Evolutionary conservation across 73 alveolate genomes (phyloP), one percentile per base, ranked within the genome.

Genomic region (Halteria grandinella): DNA sequence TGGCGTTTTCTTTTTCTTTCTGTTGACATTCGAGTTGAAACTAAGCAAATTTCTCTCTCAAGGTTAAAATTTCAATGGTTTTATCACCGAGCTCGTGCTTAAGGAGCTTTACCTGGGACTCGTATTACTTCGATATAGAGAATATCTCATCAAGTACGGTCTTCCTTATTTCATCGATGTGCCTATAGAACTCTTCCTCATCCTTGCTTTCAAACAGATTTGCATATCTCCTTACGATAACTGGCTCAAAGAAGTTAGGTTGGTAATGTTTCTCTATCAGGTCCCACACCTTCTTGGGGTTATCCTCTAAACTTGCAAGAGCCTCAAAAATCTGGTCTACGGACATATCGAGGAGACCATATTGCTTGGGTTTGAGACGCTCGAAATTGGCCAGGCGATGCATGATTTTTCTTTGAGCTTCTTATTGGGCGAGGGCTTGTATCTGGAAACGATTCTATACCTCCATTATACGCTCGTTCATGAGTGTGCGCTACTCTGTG

Each of bases 161-260:
- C 6, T 34, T 29, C 6, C 60, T 39, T 4, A 62, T 62, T 14
- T 20, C 14, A 6, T 4, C 23, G 7, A 62, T 41, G 28, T 39
- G 6, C 23, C 41, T 45, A 3, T 11, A 6, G 27, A 62, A 62
- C 14, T 34, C 44, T n/a, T 36, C 45, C 27, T 62, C 63, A 39
- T 14, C 25, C 1, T 62, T 34, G 20, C 41, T 27, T 24, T 62
- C 78, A 62, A 62, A 62, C 3, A 62, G 45, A 32, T 62, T 40
- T 14, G 62, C 78, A 39, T 62, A 62, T 24, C 41, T 62, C 62
- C 41, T 62, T 17, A 6, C 25, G 15, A 62, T 62, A 2, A 62
- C 60, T 40, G 36, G 25, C 6, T 62, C 78, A 39, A 62, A 62
- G 45, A 62, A 62, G 45, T 62, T 62, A 1, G 57, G 60, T 39